These are phyloP conservation scores for Neophaeococcomyces aloes DNA, from an alignment of 2,329 filamentous ascomycete species.

Conservation along the genomic window DNA sequence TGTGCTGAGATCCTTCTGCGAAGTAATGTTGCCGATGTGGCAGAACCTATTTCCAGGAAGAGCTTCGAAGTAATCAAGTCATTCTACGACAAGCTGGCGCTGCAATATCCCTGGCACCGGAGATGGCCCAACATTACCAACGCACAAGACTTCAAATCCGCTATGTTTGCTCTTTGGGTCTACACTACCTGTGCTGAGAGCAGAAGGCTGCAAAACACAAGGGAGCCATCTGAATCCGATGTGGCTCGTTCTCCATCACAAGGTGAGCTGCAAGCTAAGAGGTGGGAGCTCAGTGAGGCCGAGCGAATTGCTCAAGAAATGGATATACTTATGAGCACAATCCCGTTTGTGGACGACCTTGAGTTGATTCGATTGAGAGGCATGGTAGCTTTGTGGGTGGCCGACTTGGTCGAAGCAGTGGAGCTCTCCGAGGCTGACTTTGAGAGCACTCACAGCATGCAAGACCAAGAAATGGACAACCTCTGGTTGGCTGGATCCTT, in stretches of 20 bases:
- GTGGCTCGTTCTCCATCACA: not conserved
- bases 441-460: not conserved
- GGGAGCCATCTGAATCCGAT: slow-evolving; percentile 26
- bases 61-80: slow-evolving; percentile 49
- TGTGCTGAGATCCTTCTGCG: slow-evolving; percentile 76
- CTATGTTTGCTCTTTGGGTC: slow-evolving; percentile 70
- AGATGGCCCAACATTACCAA: slow-evolving; percentile 49
- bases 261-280: slow-evolving; percentile 19
- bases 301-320: slow-evolving; percentile 56
- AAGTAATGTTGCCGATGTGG: not conserved
- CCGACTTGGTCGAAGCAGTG: slow-evolving; percentile 44
- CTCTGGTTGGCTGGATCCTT: not conserved
- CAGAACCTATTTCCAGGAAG: slow-evolving; percentile 19
- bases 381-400: slow-evolving; percentile 65
- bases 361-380: slow-evolving; percentile 61
- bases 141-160: slow-evolving; percentile 68
- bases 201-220: slow-evolving; percentile 32
- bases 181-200: slow-evolving; percentile 59
- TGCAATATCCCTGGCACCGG: slow-evolving; percentile 63
- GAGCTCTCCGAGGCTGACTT: not conserved
- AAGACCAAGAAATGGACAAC: slow-evolving; percentile 2
- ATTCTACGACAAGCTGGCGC: slow-evolving; percentile 69
- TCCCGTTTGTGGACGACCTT: slow-evolving; percentile 58
- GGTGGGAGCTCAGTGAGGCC: slow-evolving; percentile 44
- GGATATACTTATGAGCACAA: slow-evolving; percentile 57